A percentile compares a stretch with the other conserved stretches of the same genome.
Evolutionary conservation across 768 basidiomycete species (phyloP).

Genomic region (Pulveroboletus frians): DNA sequence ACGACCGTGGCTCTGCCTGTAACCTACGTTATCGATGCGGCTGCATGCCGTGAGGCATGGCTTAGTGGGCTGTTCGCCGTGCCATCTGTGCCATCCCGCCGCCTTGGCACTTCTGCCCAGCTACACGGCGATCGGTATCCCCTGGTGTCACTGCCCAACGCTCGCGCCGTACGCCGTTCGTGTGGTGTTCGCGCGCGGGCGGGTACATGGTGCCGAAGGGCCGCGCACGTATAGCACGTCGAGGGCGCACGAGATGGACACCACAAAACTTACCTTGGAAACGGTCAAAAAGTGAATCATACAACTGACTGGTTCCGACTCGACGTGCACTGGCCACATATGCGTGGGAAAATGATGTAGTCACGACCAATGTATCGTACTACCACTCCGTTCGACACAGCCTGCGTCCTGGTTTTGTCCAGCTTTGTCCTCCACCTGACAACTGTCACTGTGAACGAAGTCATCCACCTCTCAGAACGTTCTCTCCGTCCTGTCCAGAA

Average conservation of each 20-base stretch:
- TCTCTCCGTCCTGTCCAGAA: background rate
- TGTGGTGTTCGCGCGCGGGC: too few relatives aligned
- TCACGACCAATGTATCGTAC: too few relatives aligned
- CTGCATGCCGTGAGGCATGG: background rate
- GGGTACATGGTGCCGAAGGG: too few relatives aligned
- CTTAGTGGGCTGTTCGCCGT: background rate
- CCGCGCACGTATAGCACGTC: too few relatives aligned
- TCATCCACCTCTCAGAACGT: background rate
- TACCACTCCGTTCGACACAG: background rate
- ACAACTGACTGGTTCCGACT: background rate
- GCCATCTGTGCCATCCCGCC: background rate
- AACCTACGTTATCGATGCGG: background rate
- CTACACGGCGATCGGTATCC: background rate
- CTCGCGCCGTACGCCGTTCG: background rate
- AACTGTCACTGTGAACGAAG: background rate
- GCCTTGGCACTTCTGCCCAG: too few relatives aligned
- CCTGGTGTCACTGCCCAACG: background rate
- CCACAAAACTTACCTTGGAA: too few relatives aligned
- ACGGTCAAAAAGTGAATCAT: too few relatives aligned
- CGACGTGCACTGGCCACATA: background rate
- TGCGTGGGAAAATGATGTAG: background rate
- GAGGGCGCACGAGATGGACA: background rate
- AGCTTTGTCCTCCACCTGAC: background rate
- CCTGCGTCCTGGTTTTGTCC: background rate
- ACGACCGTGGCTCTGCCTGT: background rate